Conservation (phyloP, 2,329 filamentous ascomycete genomes). For the Lasiodiplodia hormozganensis region DNA sequence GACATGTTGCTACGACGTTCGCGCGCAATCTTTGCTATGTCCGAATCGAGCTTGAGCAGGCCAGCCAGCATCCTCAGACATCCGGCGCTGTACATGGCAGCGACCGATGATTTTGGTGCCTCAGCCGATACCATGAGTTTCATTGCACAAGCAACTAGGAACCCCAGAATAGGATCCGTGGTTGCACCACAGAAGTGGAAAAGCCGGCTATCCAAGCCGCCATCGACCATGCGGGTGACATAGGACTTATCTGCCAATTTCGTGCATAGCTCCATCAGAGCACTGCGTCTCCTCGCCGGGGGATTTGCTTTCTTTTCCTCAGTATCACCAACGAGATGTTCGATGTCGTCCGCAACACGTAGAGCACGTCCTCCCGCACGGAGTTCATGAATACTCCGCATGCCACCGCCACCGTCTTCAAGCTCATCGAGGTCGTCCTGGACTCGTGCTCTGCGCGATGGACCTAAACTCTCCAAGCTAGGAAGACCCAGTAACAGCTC, state of each 20-base stretch:
- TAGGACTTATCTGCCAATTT: slow-evolving; percentile 67
- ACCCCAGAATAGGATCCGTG: slow-evolving; percentile 59
- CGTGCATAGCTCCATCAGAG: slow-evolving; percentile 62
- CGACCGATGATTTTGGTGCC: slow-evolving; percentile 65
- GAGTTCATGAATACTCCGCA: slow-evolving; percentile 68
- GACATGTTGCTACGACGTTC: slow-evolving; percentile 74
- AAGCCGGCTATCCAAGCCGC: slow-evolving; percentile 73
- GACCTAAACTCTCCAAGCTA: slow-evolving; percentile 33
- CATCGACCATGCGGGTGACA: slow-evolving; percentile 73
- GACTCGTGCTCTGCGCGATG: slow-evolving; percentile 4
- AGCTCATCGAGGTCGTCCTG: slow-evolving; percentile 52
- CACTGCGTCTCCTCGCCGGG: slow-evolving; percentile 57
- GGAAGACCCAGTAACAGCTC: slow-evolving; percentile 39
- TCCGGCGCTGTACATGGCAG: slow-evolving; percentile 63
- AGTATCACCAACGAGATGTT: slow-evolving; percentile 66
- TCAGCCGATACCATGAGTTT: slow-evolving; percentile 67
- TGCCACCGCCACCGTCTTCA: slow-evolving; percentile 49
- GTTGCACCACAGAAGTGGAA: slow-evolving; percentile 63
- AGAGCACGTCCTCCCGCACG: slow-evolving; percentile 64
- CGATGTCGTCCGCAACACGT: slow-evolving; percentile 62
- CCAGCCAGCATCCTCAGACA: slow-evolving; percentile 62
- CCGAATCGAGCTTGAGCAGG: slow-evolving; percentile 61
- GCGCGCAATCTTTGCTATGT: slow-evolving; percentile 67
- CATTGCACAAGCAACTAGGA: slow-evolving; percentile 69
- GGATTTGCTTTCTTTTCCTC: slow-evolving; percentile 53